phyloP scores from a whole-genome alignment of 2,329 filamentous ascomycete species.

The Diaporthe citriasiana region DNA sequence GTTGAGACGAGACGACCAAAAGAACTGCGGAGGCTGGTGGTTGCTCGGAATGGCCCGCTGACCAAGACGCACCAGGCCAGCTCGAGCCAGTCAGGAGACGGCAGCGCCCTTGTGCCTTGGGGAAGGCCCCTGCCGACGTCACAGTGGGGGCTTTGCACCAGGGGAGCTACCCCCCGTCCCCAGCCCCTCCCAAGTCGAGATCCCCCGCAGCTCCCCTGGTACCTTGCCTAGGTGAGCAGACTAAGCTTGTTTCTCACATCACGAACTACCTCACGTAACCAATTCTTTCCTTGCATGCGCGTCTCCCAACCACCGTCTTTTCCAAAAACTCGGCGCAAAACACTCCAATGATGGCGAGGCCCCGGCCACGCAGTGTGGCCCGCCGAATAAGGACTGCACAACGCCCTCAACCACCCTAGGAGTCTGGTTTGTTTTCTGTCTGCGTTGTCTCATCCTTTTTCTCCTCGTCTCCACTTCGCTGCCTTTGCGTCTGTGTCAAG shows the following conservation, averaged over 20 bases:
- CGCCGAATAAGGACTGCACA: slow-evolving; percentile 24
- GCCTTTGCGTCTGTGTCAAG: slow-evolving; percentile 30
- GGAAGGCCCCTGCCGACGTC: slow-evolving; percentile 8
- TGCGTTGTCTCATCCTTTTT: slow-evolving; percentile 7
- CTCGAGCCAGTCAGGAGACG: background rate
- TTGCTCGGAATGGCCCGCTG: slow-evolving; percentile 21
- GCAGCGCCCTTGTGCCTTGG: background rate
- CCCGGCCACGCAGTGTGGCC: background rate
- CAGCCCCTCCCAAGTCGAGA: slow-evolving; percentile 36
- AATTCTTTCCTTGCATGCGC: slow-evolving; percentile 12
- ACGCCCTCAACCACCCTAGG: background rate
- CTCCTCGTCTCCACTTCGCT: slow-evolving; percentile 19
- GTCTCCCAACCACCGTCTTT: slow-evolving; percentile 41
- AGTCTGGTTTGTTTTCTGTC: slow-evolving; percentile 8
- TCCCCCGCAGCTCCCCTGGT: background rate
- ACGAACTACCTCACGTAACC: slow-evolving; percentile 5
- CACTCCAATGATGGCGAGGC: background rate
- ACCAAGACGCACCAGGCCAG: background rate
- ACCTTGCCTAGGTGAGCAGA: background rate
- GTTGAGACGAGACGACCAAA: slow-evolving; percentile 10
- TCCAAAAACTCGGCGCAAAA: background rate
- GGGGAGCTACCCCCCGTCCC: slow-evolving; percentile 3
- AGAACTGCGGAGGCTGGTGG: slow-evolving; percentile 8
- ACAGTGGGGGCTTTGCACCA: slow-evolving; percentile 5
- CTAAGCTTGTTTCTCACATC: slow-evolving; percentile 9